Evolutionary conservation across 768 basidiomycete species (phyloP), one percentile per base, ranked within the genome.

Genomic region (Termitomyces titanicus): DNA sequence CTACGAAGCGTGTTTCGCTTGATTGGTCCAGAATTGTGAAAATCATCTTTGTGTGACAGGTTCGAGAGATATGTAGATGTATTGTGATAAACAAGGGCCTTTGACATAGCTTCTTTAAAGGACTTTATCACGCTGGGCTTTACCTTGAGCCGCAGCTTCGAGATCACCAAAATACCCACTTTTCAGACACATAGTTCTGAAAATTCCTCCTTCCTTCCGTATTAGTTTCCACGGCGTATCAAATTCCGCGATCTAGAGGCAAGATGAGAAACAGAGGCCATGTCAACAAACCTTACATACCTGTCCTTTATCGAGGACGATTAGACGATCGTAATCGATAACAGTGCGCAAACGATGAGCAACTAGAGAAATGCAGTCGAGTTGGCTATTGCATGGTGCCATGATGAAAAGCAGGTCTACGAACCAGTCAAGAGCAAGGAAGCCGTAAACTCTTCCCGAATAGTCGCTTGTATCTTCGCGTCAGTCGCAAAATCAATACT

Each of bases 401-500:
- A 42, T 29, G 4, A 15, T 24, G 43, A 31, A 12, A 11, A 9
- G 15, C n/a, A 6, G 5, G n/a, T 29, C 5, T 29, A 72, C 81
- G 10, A 61, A 88, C 88, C 80, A 5, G 89, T 92, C 46, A 94
- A 66, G 42, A 94, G 68, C 39, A 93, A 72, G 8, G 86, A 88
- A 40, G 83, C 78, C 6, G 76, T 82, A 66, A 96, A 96, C 63
- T 96, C 91, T 61, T 89, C 86, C 6, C 93, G 77, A 45, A 97
- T 94, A 1, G 93, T 88, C 29, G 82, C 76, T 66, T 96, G 94
- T 53, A 96, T 96, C 72, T 93, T 94, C 8, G 88, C 81, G 63
- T 95, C 94, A 39, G 94, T 93, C 12, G 83, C 86, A 62, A 93
- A 88, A 65, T 92, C 89, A 54, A 93, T 91, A 63, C 88, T 90